Percentiles rank a stretch among this genome's conserved stretches.
phyloP scores from a whole-genome alignment of 108 stramenopile genomes.

The Epithemia pelagica region DNA sequence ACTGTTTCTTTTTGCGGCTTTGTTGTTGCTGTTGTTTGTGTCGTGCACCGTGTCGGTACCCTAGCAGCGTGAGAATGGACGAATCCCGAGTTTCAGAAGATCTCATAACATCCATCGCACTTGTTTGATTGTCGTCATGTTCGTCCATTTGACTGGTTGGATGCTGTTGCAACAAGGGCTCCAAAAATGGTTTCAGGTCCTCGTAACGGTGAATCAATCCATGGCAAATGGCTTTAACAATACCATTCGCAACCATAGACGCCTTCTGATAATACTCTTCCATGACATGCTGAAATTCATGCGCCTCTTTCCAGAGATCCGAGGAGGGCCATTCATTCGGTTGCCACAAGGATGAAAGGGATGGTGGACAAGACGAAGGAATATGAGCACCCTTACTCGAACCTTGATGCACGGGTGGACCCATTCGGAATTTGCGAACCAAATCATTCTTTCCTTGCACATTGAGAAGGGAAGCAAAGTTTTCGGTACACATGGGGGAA shows the following conservation, averaged over 20 bases:
- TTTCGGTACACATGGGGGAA: slow-evolving; percentile 59
- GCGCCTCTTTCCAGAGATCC: slow-evolving; percentile 33
- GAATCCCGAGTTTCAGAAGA: slow-evolving; percentile 22
- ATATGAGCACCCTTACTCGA: background rate
- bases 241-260: slow-evolving; percentile 35
- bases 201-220: slow-evolving; percentile 31
- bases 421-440: slow-evolving; percentile 66
- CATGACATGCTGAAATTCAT: slow-evolving; percentile 30
- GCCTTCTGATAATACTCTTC: slow-evolving; percentile 42
- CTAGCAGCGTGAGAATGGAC: slow-evolving; percentile 64
- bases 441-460: slow-evolving; percentile 61
- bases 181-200: slow-evolving; percentile 15
- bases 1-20: slow-evolving; percentile 22
- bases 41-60: slow-evolving; percentile 50
- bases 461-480: slow-evolving; percentile 63
- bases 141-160: background rate
- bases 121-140: slow-evolving; percentile 1
- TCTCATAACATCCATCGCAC: too few relatives aligned
- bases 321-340: slow-evolving; percentile 60
- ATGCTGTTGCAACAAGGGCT: slow-evolving; percentile 14
- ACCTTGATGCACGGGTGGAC: slow-evolving; percentile 16
- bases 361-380: slow-evolving; percentile 11
- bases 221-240: slow-evolving; percentile 56
- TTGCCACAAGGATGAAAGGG: slow-evolving; percentile 27
- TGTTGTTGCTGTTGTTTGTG: slow-evolving; percentile 31